phyloP scores from a whole-genome alignment of 306 rosid species.

The Hylodesmum podocarpum region DNA sequence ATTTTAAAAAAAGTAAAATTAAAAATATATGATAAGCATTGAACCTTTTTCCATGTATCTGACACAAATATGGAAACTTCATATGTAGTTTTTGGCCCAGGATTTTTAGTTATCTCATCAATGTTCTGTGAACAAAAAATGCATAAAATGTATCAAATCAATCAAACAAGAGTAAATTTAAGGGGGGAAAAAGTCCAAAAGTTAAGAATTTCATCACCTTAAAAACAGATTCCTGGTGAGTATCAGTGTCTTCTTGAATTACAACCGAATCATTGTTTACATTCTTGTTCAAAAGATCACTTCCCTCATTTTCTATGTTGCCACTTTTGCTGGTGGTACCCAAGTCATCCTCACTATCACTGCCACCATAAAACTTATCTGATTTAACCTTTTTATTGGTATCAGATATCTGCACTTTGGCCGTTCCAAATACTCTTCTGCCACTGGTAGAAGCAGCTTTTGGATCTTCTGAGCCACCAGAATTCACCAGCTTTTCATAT shows the following conservation, averaged over 20 bases:
- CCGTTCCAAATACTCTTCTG: conserved; percentile 72
- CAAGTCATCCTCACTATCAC: conserved; percentile 74
- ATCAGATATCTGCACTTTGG: conserved; percentile 49
- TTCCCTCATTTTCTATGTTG: conserved; percentile 28
- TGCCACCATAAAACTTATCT: conserved; percentile 53
- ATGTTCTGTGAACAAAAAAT: conserved; percentile 53
- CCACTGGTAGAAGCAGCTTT: conserved; percentile 56
- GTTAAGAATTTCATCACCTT: conserved; percentile 51
- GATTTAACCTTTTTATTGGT: conserved; percentile 45
- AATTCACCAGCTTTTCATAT: conserved; percentile 57
- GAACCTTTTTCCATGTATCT: conserved; percentile 81
- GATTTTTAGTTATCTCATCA: conserved; percentile 56
- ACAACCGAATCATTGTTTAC: conserved; percentile 29
- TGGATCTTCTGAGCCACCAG: conserved; percentile 46
- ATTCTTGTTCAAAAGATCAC: conserved; percentile 38
- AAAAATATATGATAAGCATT: background rate
- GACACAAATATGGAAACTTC: conserved; percentile 84
- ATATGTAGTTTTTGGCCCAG: conserved; percentile 73
- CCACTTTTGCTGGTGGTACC: conserved; percentile 37
- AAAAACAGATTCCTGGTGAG: conserved; percentile 51
- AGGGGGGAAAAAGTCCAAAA: background rate
- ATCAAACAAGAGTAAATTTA: conserved; percentile 24
- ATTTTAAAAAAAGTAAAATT: background rate
- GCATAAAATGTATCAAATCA: conserved; percentile 29
- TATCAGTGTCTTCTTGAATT: conserved; percentile 43